These are phyloP conservation scores for Fusarium sp. DNA, from an alignment of 2,329 filamentous ascomycete species.

Conservation along the genomic window DNA sequence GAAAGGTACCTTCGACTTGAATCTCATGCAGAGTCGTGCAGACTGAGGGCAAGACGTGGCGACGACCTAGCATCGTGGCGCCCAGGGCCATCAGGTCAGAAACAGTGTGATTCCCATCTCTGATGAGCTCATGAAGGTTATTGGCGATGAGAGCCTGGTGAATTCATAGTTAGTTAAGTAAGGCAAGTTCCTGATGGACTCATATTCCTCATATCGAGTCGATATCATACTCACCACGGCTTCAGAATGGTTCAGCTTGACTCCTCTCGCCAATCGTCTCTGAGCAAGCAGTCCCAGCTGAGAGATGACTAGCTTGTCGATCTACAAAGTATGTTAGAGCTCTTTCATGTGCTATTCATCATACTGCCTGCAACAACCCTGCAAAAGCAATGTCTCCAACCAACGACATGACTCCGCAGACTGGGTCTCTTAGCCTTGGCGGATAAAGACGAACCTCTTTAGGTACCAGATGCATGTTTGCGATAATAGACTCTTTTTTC, in stretches of 20 bases:
- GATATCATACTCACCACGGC: conserved; percentile 69
- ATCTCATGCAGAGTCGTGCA: conserved; percentile 81
- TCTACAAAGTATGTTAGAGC: conserved; percentile 58
- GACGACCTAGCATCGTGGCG: conserved; percentile 89
- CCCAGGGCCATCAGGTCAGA: conserved; percentile 94
- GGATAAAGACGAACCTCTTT: conserved; percentile 54
- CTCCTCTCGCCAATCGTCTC: conserved; percentile 84
- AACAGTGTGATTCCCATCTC: conserved; percentile 92
- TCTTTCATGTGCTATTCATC: not conserved
- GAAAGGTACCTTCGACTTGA: conserved; percentile 95
- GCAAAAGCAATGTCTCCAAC: conserved; percentile 26
- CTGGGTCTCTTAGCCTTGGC: conserved; percentile 20
- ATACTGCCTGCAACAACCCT: conserved; percentile 19
- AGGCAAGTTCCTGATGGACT: not conserved
- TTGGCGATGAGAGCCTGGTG: conserved; percentile 80
- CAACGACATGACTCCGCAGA: conserved; percentile 16
- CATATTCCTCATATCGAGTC: not conserved
- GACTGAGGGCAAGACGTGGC: conserved; percentile 88
- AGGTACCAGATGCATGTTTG: conserved; percentile 58
- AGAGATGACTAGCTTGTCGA: conserved; percentile 95
- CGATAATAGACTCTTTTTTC: conserved; percentile 2
- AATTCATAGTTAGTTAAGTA: conserved; percentile 2
- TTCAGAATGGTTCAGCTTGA: conserved; percentile 90
- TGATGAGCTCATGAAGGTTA: conserved; percentile 94
- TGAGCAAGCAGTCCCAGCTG: conserved; percentile 90